Conservation (phyloP, 371 early-diverging fungal species). For the Cokeromyces recurvatus region DNA sequence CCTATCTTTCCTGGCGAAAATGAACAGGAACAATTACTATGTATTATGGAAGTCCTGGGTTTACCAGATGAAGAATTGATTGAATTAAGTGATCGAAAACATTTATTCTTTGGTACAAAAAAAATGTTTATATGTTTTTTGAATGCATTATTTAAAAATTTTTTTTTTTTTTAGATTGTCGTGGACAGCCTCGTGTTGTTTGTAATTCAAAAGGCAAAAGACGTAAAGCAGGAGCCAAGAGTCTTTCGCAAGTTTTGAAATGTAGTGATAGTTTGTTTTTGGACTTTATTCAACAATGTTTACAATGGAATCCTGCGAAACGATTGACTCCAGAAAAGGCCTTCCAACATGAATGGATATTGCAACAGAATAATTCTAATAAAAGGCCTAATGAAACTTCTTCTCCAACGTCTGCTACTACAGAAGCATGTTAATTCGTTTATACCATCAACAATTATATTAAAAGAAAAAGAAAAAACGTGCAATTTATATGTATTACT, state of each 20-base stretch:
- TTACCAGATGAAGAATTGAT: conserved; percentile 74
- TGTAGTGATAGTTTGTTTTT: conserved; percentile 72
- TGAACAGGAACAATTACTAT: conserved; percentile 90
- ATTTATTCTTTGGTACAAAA: conserved; percentile 90
- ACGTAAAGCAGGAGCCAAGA: conserved; percentile 75
- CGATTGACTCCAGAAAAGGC: conserved; percentile 89
- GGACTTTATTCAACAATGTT: conserved; percentile 80
- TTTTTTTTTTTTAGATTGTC: no score
- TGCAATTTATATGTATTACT: no score
- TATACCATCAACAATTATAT: no score
- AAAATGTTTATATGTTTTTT: no score
- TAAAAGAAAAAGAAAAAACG: no score
- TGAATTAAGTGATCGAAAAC: conserved; percentile 71
- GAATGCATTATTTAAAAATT: no score
- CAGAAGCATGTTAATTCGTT: no score
- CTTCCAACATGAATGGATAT: conserved; percentile 74
- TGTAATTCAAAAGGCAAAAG: conserved; percentile 87
- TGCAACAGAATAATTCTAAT: no score
- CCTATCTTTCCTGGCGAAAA: conserved; percentile 97
- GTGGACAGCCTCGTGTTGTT: conserved; percentile 65
- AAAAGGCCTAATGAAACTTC: no score
- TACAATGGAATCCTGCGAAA: conserved; percentile 89
- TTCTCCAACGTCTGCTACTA: no score
- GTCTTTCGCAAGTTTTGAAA: conserved; percentile 64
- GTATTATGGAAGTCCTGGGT: conserved; percentile 92